A percentile compares a stretch with the other conserved stretches of the same genome.
Conservation (phyloP, 1,284 basidiomycete species). For the Sparassis latifolia region DNA sequence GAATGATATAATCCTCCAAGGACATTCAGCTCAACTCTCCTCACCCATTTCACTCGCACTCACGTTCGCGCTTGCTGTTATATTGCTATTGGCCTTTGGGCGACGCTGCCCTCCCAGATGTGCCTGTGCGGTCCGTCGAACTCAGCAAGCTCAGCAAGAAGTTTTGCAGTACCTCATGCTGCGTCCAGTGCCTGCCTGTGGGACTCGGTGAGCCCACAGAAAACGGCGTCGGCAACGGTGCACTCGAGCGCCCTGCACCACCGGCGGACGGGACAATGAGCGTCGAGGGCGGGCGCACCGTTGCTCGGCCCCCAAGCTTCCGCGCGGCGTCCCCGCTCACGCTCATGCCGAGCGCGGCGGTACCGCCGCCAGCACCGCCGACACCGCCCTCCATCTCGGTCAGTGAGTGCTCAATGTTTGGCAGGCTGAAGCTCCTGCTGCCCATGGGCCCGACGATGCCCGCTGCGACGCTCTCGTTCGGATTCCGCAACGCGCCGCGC, state of each 20-base stretch:
- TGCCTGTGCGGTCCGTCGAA: conserved; percentile 49
- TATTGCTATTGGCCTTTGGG: conserved; percentile 5
- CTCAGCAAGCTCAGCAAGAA: conserved; percentile 81
- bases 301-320: conserved; percentile 16
- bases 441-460: conserved; percentile 88
- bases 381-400: conserved; percentile 75
- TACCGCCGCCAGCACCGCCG: conserved; percentile 9
- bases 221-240: conserved; percentile 36
- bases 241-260: conserved; percentile 14
- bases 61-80: conserved; percentile 25
- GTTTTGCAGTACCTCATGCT: conserved; percentile 79
- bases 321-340: conserved; percentile 18
- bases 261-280: conserved; percentile 19
- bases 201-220: conserved; percentile 33
- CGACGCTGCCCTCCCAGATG: conserved; percentile 5
- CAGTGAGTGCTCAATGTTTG: conserved; percentile 80
- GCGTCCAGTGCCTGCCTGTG: conserved; percentile 46
- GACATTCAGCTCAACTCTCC: conserved; percentile 17
- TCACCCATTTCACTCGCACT: conserved; percentile 29
- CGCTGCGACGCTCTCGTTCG: conserved; percentile 48
- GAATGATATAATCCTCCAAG: too few species aligned
- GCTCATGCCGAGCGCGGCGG: conserved; percentile 18
- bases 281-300: conserved; percentile 16
- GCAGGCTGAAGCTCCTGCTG: conserved; percentile 74
- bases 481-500: conserved; percentile 78